Evolutionary conservation across 176 grass and related monocot species (phyloP), one percentile per base, ranked within the genome.

Genomic region (Oropetium thomaeum): DNA sequence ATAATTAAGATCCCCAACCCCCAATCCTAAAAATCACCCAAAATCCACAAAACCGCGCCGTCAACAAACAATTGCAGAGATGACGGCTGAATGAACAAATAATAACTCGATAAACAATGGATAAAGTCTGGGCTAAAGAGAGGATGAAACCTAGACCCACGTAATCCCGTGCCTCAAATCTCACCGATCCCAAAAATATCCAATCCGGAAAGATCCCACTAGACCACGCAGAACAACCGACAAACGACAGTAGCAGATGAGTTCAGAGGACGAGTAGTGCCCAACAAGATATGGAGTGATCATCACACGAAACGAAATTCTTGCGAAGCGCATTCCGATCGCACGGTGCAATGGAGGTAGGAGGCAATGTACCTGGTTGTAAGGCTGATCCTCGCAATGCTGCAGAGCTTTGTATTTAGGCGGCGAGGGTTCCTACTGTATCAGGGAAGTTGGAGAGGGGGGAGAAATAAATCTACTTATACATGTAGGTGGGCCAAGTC

Each of bases 231-330:
- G 7, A 52, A 52, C 19, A 27, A 27, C 10, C 23, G 28, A 58
- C 25, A 26, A n/a, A n/a, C n/a, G n/a, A n/a, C 23, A 27, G 11
- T 27, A 27, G 25, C 25, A 58, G 8, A 28, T 28, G 23, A 10
- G 25, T 58, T 27, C 11, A 0, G 25, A 9, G 23, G 23, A 58
- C 12, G 5, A 32, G 45, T 25, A 32, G 45, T 25, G 25, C 4
- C n/a, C n/a, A n/a, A n/a, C 16, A 74, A 17, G 47, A 65, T n/a
- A n/a, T 43, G 69, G 47, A 16, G 26, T 19, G 43, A 66, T 82
- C 59, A 65, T n/a, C 69, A 65, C 65, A 70, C n/a, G n/a, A n/a
- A n/a, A n/a, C n/a, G n/a, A 48, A 58, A 64, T 52, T 62, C n/a
- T 5, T 10, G 54, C 1, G 30, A 27, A 16, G 23, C 10, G 29